Evolutionary conservation across 108 stramenopile species (phyloP).

Genomic region (Licmophora abbreviata): DNA sequence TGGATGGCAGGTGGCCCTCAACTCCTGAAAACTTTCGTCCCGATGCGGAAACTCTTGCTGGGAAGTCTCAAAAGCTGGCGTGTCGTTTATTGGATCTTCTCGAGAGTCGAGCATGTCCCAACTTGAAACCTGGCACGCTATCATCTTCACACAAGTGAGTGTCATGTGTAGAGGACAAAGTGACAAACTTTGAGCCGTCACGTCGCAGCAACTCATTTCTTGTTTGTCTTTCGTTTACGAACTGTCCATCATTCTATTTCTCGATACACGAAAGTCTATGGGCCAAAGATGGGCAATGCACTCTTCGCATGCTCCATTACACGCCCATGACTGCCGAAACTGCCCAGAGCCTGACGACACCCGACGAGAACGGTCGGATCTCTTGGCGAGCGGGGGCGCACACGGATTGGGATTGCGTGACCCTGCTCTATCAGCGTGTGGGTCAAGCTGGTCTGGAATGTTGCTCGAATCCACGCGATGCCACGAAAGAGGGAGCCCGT

Average conservation of each 20-base stretch:
- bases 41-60: background rate
- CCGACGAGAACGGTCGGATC: background rate
- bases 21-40: background rate
- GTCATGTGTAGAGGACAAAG: too few species aligned
- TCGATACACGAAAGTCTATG: too few species aligned
- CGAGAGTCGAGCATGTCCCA: slow-evolving; percentile 8
- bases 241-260: too few species aligned
- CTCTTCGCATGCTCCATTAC: slow-evolving; percentile 42
- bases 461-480: slow-evolving; percentile 24
- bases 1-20: slow-evolving; percentile 45
- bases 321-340: slow-evolving; percentile 22
- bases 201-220: too few species aligned
- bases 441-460: slow-evolving; percentile 46
- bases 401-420: slow-evolving; percentile 43
- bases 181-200: too few species aligned
- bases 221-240: too few species aligned
- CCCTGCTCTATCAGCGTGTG: slow-evolving; percentile 33
- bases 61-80: slow-evolving; percentile 7
- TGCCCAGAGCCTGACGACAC: background rate
- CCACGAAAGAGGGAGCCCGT: background rate
- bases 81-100: slow-evolving; percentile 7
- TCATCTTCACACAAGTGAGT: slow-evolving; percentile 17
- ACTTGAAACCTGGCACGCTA: slow-evolving; percentile 18
- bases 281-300: slow-evolving; percentile 41
- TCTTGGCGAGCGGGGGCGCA: slow-evolving; percentile 45